These are phyloP conservation scores for Amanita exitialis DNA, from an alignment of 768 basidiomycete genomes.

Conservation along the genomic window DNA sequence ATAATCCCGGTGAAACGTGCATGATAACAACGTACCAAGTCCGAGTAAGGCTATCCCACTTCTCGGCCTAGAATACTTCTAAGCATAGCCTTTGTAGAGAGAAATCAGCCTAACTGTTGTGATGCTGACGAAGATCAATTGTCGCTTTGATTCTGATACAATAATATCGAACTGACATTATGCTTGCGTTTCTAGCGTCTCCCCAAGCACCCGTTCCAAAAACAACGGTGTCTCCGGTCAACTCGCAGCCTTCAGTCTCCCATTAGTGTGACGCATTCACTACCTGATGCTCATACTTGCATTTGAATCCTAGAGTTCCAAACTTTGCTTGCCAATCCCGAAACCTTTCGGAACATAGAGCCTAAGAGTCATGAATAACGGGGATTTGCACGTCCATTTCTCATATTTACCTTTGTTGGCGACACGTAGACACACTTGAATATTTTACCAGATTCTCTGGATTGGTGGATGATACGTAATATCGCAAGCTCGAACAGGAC, in stretches of 20 bases:
- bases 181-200: conserved; percentile 62
- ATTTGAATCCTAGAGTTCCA: conserved; percentile 62
- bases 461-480: conserved; percentile 54
- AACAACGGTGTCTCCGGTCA: conserved; percentile 84
- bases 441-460: conserved; percentile 21
- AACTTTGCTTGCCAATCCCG: conserved; percentile 84
- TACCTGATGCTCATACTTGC: conserved; percentile 27
- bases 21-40: conserved; percentile 45
- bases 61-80: conserved; percentile 59
- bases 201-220: conserved; percentile 60
- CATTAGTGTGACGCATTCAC: not conserved
- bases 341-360: conserved; percentile 77
- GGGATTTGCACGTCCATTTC: not conserved
- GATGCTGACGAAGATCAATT: conserved; percentile 32
- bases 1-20: not conserved
- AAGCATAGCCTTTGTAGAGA: not conserved
- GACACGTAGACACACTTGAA: conserved; percentile 85
- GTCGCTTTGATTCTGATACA: not conserved
- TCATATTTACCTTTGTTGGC: conserved; percentile 65
- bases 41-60: conserved; percentile 91
- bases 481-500: conserved; percentile 90
- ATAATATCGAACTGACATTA: conserved; percentile 50
- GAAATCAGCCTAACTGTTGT: conserved; percentile 50
- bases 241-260: conserved; percentile 56
- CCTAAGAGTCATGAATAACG: conserved; percentile 31